These are phyloP conservation scores for Epichloe festucae DNA, from an alignment of 2,329 filamentous ascomycete species.

Conservation along the genomic window DNA sequence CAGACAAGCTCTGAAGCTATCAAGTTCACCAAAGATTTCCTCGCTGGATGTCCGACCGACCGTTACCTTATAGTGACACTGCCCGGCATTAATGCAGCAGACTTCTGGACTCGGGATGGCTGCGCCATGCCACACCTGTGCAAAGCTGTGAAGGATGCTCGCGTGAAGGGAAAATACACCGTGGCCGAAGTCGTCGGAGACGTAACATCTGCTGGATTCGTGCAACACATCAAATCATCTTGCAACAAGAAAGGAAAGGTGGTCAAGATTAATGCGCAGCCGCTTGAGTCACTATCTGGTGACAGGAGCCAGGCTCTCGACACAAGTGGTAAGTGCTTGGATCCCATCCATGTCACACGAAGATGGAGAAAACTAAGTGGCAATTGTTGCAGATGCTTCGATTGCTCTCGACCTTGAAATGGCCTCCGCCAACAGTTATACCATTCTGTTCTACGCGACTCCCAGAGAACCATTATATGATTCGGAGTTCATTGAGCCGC, in stretches of 20 bases:
- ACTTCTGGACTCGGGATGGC: constrained; percentile 42
- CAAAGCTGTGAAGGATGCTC: constrained; percentile 22
- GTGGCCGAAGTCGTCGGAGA: constrained; percentile 46
- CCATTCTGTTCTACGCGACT: constrained; percentile 62
- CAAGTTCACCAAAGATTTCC: constrained; percentile 31
- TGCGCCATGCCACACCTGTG: constrained; percentile 43
- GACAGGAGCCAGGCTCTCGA: constrained; percentile 31
- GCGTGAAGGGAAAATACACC: constrained; percentile 28
- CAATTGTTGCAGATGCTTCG: constrained; percentile 29
- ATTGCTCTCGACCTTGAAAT: constrained; percentile 35
- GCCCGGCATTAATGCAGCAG: constrained; percentile 56
- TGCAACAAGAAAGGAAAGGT: constrained; percentile 29
- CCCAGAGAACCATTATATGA: constrained; percentile 49
- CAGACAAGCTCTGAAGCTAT: constrained; percentile 35
- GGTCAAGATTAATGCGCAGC: constrained; percentile 26
- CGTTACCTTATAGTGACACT: constrained; percentile 70
- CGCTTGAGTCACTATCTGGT: constrained; percentile 27
- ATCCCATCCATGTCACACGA: background rate
- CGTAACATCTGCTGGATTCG: constrained; percentile 27
- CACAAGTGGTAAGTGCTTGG: constrained; percentile 31
- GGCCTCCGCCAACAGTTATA: constrained; percentile 41
- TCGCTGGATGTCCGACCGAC: constrained; percentile 57
- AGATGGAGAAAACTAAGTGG: background rate
- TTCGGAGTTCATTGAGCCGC: constrained; percentile 44
- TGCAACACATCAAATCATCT: constrained; percentile 29